These are phyloP conservation scores for Lepidopterella palustris DNA, from an alignment of 495 filamentous ascomycete genomes.

Conservation along the genomic window DNA sequence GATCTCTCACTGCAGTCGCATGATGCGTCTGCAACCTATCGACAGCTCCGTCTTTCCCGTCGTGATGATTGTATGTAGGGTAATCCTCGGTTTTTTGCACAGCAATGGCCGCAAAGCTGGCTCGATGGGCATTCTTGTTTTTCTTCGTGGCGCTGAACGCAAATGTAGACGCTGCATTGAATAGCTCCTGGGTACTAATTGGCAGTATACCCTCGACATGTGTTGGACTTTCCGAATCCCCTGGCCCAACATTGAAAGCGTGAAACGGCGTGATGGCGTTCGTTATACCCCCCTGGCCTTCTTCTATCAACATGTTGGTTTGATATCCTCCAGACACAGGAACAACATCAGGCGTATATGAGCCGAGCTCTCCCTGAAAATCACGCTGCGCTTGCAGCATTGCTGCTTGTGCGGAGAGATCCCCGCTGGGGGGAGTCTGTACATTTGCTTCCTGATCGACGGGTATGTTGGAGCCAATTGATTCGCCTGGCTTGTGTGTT, in stretches of 20 bases:
- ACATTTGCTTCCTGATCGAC: not conserved
- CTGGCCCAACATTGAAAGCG: conserved; percentile 17
- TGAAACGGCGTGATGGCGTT: conserved; percentile 20
- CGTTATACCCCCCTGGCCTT: not conserved
- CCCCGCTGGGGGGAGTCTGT: not conserved
- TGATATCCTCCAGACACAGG: not conserved
- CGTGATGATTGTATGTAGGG: too few relatives aligned
- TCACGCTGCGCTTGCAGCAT: not conserved
- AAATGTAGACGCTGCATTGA: conserved; percentile 26
- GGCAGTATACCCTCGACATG: not conserved
- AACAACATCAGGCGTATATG: not conserved
- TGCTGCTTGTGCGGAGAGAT: not conserved
- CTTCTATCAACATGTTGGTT: not conserved
- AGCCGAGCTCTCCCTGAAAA: not conserved
- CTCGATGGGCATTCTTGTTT: conserved; percentile 6
- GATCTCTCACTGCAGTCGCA: too few relatives aligned
- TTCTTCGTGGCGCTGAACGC: conserved; percentile 30
- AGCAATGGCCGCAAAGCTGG: not conserved
- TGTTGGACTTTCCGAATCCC: not conserved
- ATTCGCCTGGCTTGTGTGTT: not conserved
- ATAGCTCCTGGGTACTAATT: conserved; percentile 29
- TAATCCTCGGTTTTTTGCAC: too few relatives aligned
- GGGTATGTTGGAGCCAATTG: not conserved
- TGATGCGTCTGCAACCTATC: too few relatives aligned
- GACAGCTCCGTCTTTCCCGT: too few relatives aligned